Base-by-base conservation (phyloP, 1,284 basidiomycete genomes). In the Kwoniella shivajii region DNA sequence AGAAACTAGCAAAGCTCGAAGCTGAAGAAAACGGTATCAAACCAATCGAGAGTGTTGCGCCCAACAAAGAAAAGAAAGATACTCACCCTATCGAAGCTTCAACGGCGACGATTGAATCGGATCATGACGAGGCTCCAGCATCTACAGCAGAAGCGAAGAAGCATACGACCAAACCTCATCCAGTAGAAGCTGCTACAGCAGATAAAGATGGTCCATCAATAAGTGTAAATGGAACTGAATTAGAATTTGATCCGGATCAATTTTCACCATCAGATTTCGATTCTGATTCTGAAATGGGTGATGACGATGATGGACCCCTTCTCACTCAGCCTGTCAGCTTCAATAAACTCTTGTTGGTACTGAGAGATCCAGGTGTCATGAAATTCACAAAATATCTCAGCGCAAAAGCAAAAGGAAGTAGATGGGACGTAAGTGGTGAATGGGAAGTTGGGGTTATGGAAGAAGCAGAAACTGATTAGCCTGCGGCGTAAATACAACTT, bases 371-470 rank as follows among this genome's bases (percentile, higher is more conserved):
- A 65, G 86, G 89, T 18, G 93, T 99, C 44, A 88, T 98, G 86
- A 84, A 85, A 39, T 96, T 95, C 73, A 90, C 93, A 60, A 96
- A 95, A 76, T 96, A 95, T 67, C 85, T 95, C n/a, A 88, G 88
- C 26, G 89, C 89, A 10, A 84, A 85, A 1, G 92, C 92, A 0
- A 84, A 87, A 37, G 90, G 91, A 7, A 91, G 89, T 47, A 81
- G 92, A 51, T 96, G 91, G 91, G 92, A 96, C 73, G 80, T 95
- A 1, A 90, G 86, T 63, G 87, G 86, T 7, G 92, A 96, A 77
- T 95, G 88, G 76, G 89, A 92, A 73, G 86, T 94, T 2, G 80
- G 78, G 27, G 72, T 78, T 53, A 63, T 81, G 41, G 79, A 80
- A 56, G 78, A 76, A 57, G 79, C 80, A 29, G 78, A 78, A 9